Percentiles rank a stretch among this genome's conserved stretches.
These are phyloP conservation scores for Fraxinus sp. DNA, from an alignment of 305 asterid species.

Conservation along the genomic window DNA sequence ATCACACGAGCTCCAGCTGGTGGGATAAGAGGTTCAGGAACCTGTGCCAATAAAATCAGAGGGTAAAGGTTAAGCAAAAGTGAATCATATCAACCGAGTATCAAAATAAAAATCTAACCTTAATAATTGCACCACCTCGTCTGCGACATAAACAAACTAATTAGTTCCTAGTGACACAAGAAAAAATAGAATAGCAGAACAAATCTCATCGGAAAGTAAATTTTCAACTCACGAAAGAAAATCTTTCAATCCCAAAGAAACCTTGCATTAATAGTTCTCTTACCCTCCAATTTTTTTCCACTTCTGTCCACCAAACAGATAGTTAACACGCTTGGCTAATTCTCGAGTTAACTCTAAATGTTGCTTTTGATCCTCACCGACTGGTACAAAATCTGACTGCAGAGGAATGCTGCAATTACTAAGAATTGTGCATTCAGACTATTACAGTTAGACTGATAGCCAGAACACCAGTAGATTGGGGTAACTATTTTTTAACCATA, in stretches of 20 bases:
- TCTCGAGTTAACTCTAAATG: conserved; percentile 92
- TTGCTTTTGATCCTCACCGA: conserved; percentile 97
- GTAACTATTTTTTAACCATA: neutral
- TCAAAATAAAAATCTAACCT: conserved; percentile 52
- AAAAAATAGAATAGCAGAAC: conserved; percentile 27
- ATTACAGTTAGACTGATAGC: conserved; percentile 7
- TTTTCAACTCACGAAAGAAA: conserved; percentile 18
- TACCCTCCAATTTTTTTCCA: conserved; percentile 99
- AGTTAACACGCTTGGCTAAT: conserved; percentile 80
- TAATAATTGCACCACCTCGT: conserved; percentile 84
- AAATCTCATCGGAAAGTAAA: conserved; percentile 20
- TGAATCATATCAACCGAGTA: conserved; percentile 22
- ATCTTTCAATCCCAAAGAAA: conserved; percentile 19
- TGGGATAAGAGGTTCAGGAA: conserved; percentile 93
- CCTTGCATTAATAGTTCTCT: conserved; percentile 28
- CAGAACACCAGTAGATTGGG: neutral
- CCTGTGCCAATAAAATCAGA: conserved; percentile 46
- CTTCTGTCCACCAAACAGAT: conserved; percentile 84
- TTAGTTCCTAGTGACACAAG: conserved; percentile 34
- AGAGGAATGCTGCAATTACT: conserved; percentile 31
- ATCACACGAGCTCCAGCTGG: conserved; percentile 98
- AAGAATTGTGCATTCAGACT: conserved; percentile 42
- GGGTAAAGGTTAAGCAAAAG: conserved; percentile 22
- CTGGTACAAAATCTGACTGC: conserved; percentile 98
- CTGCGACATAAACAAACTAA: conserved; percentile 48